Evolutionary conservation across 257 asterid species (phyloP).

Genomic region (Catharanthus roseus): DNA sequence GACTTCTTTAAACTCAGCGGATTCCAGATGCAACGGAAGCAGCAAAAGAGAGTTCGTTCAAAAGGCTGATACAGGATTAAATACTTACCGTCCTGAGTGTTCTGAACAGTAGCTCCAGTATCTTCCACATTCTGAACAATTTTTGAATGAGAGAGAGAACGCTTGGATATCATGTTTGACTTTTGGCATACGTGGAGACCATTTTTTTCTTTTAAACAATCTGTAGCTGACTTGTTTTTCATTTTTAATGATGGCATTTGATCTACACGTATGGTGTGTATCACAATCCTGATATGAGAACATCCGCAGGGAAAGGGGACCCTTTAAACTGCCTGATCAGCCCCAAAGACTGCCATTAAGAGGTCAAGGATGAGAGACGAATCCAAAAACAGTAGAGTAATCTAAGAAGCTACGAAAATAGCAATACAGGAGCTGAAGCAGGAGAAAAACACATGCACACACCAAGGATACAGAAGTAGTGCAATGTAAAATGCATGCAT

Average conservation of each 20-base stretch:
- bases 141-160: constrained; percentile 53
- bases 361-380: constrained; percentile 5
- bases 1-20: neutral
- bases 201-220: constrained; percentile 53
- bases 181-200: constrained; percentile 69
- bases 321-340: constrained; percentile 32
- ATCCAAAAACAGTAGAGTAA: neutral
- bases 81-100: constrained; percentile 52
- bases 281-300: constrained; percentile 31
- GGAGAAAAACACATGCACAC: neutral
- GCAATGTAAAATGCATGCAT: neutral
- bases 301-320: constrained; percentile 36
- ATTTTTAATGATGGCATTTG: constrained; percentile 90
- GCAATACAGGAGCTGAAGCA: neutral
- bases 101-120: constrained; percentile 25
- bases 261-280: constrained; percentile 29
- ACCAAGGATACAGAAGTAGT: neutral
- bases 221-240: constrained; percentile 60
- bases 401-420: constrained; percentile 1
- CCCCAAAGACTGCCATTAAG: constrained; percentile 35
- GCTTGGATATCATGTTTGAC: constrained; percentile 67
- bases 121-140: constrained; percentile 42
- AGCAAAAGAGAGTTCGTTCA: neutral
- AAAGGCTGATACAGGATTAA: neutral
- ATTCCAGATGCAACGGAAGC: neutral